Evolutionary conservation across 805 yeast species (phyloP), one percentile per base, ranked within the genome.

Genomic region (Pichia pseudocactophila): DNA sequence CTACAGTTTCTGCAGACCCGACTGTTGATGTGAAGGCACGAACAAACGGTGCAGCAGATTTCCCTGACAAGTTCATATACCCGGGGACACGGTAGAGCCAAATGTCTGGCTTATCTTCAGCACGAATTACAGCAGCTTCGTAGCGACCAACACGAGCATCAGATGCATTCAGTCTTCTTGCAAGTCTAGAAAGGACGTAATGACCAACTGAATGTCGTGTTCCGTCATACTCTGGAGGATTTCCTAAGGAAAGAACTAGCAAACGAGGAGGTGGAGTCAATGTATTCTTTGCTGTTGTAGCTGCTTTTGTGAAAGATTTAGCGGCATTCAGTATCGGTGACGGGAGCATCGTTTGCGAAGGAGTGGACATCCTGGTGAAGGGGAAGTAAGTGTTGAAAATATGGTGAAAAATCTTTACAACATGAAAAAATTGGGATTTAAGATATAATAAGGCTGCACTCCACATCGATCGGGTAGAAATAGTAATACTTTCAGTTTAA

Each of bases 151-250:
- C 34, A 34, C 33, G 32, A n/a, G 27, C 12, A 8, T 25, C 11
- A 4, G 3, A 7, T 16, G 44, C 42, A 15, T 22, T 13, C 9
- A 25, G 32, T 17, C 27, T 26, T 6, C 8, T n/a, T 8, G 35
- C 18, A 12, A 44, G 15, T 34, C 51, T 35, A 31, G 78, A 65
- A 30, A 78, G 61, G 32, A 78, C 56, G 38, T 69, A 56, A 48
- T 83, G 83, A 1, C 95, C 96, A 0, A 80, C 83, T 45, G 81
- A 85, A 55, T 87, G 96, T 32, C 95, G 65, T 0, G 95, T 82
- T 7, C 68, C 66, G 7, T 62, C 59, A 51, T 71, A 84, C 39
- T 66, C 60, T 0, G 76, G 70, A 1, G 95, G 95, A 53, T 87
- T 87, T 1, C 95, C 96, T 2, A 87, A 7, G 7, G 40, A 37